Conservation (phyloP, 1,139 yeast genomes). For the Protomyces inouyei region DNA sequence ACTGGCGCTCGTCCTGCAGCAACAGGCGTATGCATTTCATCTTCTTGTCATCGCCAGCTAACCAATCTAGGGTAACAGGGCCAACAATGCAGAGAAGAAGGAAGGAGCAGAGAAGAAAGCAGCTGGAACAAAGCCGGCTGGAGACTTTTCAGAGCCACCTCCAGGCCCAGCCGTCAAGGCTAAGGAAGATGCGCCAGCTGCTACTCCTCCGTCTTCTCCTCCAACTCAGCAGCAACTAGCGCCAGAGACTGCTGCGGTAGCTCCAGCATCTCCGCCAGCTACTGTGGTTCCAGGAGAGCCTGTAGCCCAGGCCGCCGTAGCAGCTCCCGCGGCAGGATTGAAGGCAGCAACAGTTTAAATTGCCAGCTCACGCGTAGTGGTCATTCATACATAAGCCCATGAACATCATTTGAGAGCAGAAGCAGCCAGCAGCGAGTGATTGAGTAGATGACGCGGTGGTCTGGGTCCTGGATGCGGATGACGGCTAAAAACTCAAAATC, state of each 20-base stretch:
- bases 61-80: neutral
- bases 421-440: too few species aligned
- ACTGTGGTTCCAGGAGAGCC: neutral
- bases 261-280: neutral
- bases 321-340: neutral
- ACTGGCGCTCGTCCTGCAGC: too few species aligned
- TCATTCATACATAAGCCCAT: too few species aligned
- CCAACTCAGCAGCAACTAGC: neutral
- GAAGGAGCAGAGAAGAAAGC: neutral
- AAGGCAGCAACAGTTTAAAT: neutral
- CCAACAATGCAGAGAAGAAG: neutral
- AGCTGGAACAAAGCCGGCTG: neutral
- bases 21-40: too few species aligned
- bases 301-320: neutral
- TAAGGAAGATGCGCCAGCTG: neutral
- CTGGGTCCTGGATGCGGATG: too few species aligned
- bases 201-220: neutral
- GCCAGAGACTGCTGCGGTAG: neutral
- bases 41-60: too few species aligned
- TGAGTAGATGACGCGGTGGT: too few species aligned
- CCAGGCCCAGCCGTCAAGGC: neutral
- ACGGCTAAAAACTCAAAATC: too few species aligned
- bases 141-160: neutral
- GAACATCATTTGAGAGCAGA: too few species aligned
- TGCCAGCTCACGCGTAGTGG: too few species aligned